phyloP scores from a whole-genome alignment of 164 flowering plant genomes.

The Umbellularia californica region DNA sequence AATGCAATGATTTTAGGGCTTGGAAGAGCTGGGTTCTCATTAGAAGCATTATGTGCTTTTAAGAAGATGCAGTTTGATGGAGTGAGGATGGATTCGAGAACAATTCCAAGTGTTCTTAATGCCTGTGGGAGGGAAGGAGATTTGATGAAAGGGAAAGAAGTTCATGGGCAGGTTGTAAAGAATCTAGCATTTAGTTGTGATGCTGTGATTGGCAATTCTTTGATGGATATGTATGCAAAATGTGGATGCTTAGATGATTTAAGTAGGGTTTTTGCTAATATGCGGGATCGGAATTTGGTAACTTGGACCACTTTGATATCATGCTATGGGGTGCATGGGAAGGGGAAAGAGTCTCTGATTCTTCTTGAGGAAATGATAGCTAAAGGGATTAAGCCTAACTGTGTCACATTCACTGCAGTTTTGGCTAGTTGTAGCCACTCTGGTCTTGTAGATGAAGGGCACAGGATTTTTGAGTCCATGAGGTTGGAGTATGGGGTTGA shows the following conservation, averaged over 20 bases:
- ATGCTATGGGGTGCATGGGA: constrained; percentile 55
- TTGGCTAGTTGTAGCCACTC: constrained; percentile 57
- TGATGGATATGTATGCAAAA: constrained; percentile 69
- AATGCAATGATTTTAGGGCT: constrained; percentile 48
- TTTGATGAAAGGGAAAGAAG: constrained; percentile 48
- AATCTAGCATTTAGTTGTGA: constrained; percentile 24
- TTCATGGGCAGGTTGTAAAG: constrained; percentile 42
- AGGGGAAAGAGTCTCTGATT: constrained; percentile 41
- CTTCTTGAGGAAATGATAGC: constrained; percentile 41
- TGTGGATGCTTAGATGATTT: constrained; percentile 24
- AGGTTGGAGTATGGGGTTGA: constrained; percentile 30
- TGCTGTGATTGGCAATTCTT: constrained; percentile 45
- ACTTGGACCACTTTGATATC: constrained; percentile 65
- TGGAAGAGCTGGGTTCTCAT: constrained; percentile 32
- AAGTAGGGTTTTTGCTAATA: constrained; percentile 25
- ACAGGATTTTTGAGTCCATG: constrained; percentile 38
- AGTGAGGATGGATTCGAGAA: constrained; percentile 34
- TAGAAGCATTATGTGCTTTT: constrained; percentile 36
- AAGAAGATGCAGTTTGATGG: constrained; percentile 36
- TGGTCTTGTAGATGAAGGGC: constrained; percentile 46
- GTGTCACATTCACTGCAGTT: constrained; percentile 47
- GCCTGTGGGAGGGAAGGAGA: constrained; percentile 47
- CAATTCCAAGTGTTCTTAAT: constrained; percentile 42
- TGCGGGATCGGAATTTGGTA: constrained; percentile 32
- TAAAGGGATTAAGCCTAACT: constrained; percentile 37